Evolutionary conservation across 2,329 filamentous ascomycete species (phyloP), one percentile per base, ranked within the genome.

Genomic region (Ceratocystis lukuohia): DNA sequence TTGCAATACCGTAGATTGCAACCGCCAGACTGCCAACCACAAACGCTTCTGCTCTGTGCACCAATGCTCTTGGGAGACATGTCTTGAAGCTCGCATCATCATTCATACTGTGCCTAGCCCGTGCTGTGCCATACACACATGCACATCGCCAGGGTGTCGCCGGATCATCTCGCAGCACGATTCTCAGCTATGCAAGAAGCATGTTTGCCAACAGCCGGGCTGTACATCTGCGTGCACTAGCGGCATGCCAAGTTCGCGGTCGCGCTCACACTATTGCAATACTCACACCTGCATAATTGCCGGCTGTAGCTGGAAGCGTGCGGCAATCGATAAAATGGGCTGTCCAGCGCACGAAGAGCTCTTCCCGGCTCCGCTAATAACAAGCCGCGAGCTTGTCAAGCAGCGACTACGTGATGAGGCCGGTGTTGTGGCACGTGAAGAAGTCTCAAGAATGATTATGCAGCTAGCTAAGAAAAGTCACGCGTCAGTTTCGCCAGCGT

Each of bases 121-220:
- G 4, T 61, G 50, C 25, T 67, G 62, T 50, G 44, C 41, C 17
- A 44, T n/a, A n/a, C 66, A 67, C 33, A 62, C 53, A 6, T 67
- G 66, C 20, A 45, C 25, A 22, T 5, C 10, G 7, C 17, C 61
- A 20, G 22, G 45, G 10, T 66, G 65, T 22, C 44, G 45, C 17
- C 56, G 44, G 7, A 62, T 45, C 28, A 28, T 65, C 20, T 59
- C 48, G 8, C 33, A 65, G 15, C 8, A 17, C 22, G 45, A n/a
- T 28, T 45, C 57, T 5, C 20, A 25, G 6, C 63, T 64, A 30
- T 67, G 65, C 20, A 33, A 33, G 3, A 59, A 20, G n/a, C 65
- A 67, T 12, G 48, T 59, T 15, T 67, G 65, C 33, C 45, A 59
- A 10, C 48, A 67, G 20, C 44, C 44, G 1, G 56, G 45, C 2